Base-by-base conservation (phyloP, 805 yeast species). In the Saccharomycopsis sp. region DNA sequence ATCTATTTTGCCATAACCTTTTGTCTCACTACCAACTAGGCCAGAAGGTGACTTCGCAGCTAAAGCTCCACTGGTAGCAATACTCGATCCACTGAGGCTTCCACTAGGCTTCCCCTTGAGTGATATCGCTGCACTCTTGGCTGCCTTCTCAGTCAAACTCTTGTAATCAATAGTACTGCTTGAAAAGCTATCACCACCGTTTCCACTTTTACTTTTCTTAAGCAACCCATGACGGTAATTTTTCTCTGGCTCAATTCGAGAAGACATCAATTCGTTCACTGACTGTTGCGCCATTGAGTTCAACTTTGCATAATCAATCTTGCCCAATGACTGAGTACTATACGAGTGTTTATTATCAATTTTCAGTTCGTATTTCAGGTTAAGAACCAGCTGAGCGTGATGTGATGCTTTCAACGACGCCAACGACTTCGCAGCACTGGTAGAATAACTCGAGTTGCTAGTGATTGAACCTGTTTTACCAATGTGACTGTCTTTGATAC, bases 51-150 rank as follows among this genome's bases (percentile, higher is more conserved):
- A 60, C 20, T 71, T 72, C 46, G 66, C 66, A 51, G 82, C 81
- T 21, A 74, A 61, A 24, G 80, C 83, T 23, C 81, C 80, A 36
- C 69, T 67, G 20, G 75, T 71, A 9, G 83, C 82, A 58, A 70
- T 66, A 9, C 57, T 55, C 44, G 66, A 70, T 40, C 72, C 74
- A 23, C 60, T 63, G 53, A 45, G 51, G 62, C 63, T 56, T 49
- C 52, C 48, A 45, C 49, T 65, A 35, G 61, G 71, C 55, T 53
- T 62, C 63, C 56, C 71, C 57, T 44, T 66, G 60, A 19, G 59
- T 54, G 52, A 62, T 65, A 37, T 68, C 66, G 2, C 4, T 23
- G 77, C 68, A 23, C 64, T 64, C 28, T 64, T 65, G 48, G 66
- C 58, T 8, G 84, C 82, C 39, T 62, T 65, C 26, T 63, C 57